A percentile compares a stretch with the other conserved stretches of the same genome.
These are phyloP conservation scores for Maudiozyma turicensis DNA, from an alignment of 805 yeast species.

Conservation along the genomic window DNA sequence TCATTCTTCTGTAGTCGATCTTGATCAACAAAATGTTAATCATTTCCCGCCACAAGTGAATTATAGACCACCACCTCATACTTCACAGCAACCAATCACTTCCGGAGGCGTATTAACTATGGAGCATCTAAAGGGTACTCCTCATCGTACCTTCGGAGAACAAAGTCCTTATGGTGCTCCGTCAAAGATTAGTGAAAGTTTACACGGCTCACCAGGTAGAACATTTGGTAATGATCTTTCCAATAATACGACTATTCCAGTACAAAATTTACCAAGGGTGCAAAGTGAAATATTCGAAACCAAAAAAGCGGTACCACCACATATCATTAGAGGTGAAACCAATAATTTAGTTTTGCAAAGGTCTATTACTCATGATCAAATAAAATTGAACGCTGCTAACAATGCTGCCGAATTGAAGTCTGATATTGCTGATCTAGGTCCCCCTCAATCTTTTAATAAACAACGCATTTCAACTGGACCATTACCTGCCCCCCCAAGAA, in stretches of 20 bases:
- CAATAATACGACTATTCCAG: constrained; percentile 3
- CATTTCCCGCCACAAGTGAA: constrained; percentile 11
- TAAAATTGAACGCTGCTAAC: not conserved
- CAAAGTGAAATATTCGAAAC: constrained; percentile 1
- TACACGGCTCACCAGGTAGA: constrained; percentile 13
- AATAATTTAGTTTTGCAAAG: not conserved
- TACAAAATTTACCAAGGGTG: not conserved
- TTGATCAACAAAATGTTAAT: constrained; percentile 19
- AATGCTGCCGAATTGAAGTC: not conserved
- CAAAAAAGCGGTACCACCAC: not conserved
- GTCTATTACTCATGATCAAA: constrained; percentile 1
- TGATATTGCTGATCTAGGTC: not conserved
- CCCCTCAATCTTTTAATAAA: not conserved
- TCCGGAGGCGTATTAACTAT: not conserved
- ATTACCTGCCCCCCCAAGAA: constrained; percentile 11
- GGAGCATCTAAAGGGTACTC: not conserved
- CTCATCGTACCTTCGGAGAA: constrained; percentile 3
- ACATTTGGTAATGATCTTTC: not conserved
- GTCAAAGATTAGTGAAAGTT: constrained; percentile 8
- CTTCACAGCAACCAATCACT: not conserved
- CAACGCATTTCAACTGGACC: not conserved
- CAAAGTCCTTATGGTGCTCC: not conserved
- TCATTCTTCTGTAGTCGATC: constrained; percentile 36
- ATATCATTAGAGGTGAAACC: not conserved
- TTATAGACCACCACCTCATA: not conserved